Percentiles rank a stretch among this genome's conserved stretches.
Evolutionary conservation across 805 yeast species (phyloP).

Genomic region (Wickerhamiella azyma): DNA sequence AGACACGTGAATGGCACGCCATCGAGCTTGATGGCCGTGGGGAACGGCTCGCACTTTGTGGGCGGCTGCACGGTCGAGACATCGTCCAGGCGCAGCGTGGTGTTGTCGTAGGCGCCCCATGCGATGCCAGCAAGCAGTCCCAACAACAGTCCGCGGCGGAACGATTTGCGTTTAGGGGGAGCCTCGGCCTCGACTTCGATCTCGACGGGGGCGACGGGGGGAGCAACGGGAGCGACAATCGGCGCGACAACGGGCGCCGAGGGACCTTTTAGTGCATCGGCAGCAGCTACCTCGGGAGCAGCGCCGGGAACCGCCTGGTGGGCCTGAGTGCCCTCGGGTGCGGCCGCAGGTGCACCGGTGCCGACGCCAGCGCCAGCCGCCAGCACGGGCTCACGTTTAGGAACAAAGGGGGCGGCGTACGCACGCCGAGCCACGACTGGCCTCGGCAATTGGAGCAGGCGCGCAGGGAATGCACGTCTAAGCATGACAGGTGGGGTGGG

Average conservation of each 20-base stretch:
- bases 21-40: constrained; percentile 18
- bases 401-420: not conserved
- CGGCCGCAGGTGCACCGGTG: not conserved
- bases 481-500: not conserved
- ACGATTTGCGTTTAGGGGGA: not conserved
- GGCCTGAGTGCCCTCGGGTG: not conserved
- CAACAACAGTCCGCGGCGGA: constrained; percentile 8
- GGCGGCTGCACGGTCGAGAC: constrained; percentile 21
- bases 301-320: too few species aligned
- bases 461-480: not conserved
- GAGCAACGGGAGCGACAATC: too few species aligned
- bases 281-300: too few species aligned
- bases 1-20: constrained; percentile 38
- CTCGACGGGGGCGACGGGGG: not conserved
- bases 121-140: constrained; percentile 11
- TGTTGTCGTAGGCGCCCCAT: constrained; percentile 9
- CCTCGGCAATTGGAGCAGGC: not conserved
- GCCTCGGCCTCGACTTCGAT: not conserved
- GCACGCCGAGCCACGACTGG: not conserved
- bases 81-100: constrained; percentile 7
- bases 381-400: not conserved
- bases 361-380: not conserved
- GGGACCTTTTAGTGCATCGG: too few species aligned
- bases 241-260: too few species aligned
- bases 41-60: constrained; percentile 26